Evolutionary conservation across 73 alveolate genomes (phyloP).

Genomic region (Tetrahymena thermophila): DNA sequence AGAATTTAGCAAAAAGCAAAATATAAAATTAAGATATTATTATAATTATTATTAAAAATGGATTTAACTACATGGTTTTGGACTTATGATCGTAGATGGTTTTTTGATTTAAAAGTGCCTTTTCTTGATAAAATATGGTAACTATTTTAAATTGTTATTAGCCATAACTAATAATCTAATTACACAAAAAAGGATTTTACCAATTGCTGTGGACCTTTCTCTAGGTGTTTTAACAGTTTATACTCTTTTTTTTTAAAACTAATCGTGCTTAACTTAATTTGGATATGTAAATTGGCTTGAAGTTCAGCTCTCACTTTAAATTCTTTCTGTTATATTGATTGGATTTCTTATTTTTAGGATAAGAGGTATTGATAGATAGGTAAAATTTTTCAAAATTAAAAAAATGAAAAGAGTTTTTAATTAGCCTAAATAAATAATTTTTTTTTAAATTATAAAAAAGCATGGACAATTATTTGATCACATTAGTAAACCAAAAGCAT

Average conservation of each 20-base stretch:
- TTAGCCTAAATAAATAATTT: background rate
- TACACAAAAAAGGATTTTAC: background rate
- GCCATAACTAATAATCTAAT: background rate
- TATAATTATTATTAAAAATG: background rate
- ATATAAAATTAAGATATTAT: background rate
- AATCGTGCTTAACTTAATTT: background rate
- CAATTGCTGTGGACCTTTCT: background rate
- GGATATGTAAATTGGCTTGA: constrained; percentile 1
- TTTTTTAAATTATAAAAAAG: background rate
- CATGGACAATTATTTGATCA: background rate
- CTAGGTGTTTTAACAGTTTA: background rate
- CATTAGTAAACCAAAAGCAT: background rate
- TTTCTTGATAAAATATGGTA: background rate
- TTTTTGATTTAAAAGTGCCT: background rate
- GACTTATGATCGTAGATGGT: background rate
- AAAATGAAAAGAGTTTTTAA: background rate
- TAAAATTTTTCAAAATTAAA: background rate
- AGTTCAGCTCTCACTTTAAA: background rate
- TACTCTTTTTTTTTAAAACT: background rate
- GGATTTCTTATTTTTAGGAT: background rate
- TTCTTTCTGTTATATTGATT: background rate
- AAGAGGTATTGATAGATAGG: background rate
- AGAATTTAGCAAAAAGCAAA: background rate
- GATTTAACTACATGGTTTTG: background rate
- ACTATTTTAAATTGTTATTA: background rate